Evolutionary conservation across 139 green algal genomes (phyloP), one percentile per base, ranked within the genome.

Genomic region (Picocystis salinarum): DNA sequence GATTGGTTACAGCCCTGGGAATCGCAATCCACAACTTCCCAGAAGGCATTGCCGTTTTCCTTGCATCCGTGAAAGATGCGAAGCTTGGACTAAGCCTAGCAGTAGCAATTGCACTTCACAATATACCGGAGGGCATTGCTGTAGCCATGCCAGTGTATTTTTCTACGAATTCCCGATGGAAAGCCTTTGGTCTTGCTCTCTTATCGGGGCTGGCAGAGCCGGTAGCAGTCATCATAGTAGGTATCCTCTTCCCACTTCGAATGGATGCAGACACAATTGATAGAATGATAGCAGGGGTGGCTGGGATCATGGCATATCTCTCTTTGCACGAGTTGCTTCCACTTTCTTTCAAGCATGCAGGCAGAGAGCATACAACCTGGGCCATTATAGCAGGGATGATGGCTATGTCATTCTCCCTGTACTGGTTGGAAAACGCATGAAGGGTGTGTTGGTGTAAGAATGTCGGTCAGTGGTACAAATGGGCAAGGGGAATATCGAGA

Each of bases 281-380:
- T n/a, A 11, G 28, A 28, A 31, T 18, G 23, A 28, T 74, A 10
- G 55, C 59, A 6, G 53, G 42, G 4, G 71, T 81, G n/a, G 72
- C 64, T 20, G 72, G 72, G 34, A 82, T 82, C 54, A 82, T 82
- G 72, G 66, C 66, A 9, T 76, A 64, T 39, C 47, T 76, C 17
- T 40, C 53, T 4, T 45, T 82, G 20, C 50, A 65, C 39, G 72
- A 82, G 59, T 48, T 82, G 50, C 47, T 82, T 50, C 72, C 72
- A 6, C 53, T 75, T 23, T 50, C 66, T 6, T 40, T 78, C 4
- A 51, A 74, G 62, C 69, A 82, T 54, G 63, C 55, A 1, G 69
- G 69, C 7, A 55, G 9, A 19, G 36, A 44, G 7, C n/a, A n/a
- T n/a, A n/a, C n/a, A n/a, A n/a, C n/a, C n/a, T n/a, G n/a, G n/a